phyloP scores from a whole-genome alignment of 2,329 filamentous ascomycete genomes.

The Apiospora arundinis region DNA sequence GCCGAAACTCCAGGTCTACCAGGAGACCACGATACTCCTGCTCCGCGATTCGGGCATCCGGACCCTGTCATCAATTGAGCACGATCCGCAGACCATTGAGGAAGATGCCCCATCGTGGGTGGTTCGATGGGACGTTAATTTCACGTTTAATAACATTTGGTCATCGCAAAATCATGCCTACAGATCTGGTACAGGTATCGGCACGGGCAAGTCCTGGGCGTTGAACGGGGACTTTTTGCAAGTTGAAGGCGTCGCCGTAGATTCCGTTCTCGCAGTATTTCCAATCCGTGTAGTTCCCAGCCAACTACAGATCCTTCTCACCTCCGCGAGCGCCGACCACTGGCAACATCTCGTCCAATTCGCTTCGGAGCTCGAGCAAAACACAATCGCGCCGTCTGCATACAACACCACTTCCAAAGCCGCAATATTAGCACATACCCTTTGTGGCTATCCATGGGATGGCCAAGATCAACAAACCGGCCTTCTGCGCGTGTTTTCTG shows the following conservation, averaged over 20 bases:
- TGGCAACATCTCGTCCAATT: neutral
- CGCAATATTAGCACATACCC: neutral
- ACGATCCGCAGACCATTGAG: constrained; percentile 12
- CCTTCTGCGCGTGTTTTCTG: neutral
- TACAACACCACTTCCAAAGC: neutral
- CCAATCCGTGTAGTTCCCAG: neutral
- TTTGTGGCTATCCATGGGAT: neutral
- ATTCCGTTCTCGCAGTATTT: neutral
- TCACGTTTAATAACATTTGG: constrained; percentile 21
- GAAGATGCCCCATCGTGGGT: constrained; percentile 23
- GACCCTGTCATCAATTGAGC: constrained; percentile 23
- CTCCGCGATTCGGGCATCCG: constrained; percentile 21
- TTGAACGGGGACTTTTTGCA: neutral
- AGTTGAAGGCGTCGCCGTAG: neutral
- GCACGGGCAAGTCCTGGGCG: neutral
- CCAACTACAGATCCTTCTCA: neutral
- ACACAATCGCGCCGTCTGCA: neutral
- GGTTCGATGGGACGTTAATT: constrained; percentile 20
- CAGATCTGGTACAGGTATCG: neutral
- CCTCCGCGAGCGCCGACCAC: neutral
- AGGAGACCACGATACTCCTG: neutral
- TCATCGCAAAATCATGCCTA: neutral
- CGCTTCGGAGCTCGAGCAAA: neutral
- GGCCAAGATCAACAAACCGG: neutral
- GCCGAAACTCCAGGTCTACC: constrained; percentile 14